A percentile compares a stretch with the other conserved stretches of the same genome.
phyloP scores from a whole-genome alignment of 176 grass and related monocot genomes.

The Microstegium vimineum region DNA sequence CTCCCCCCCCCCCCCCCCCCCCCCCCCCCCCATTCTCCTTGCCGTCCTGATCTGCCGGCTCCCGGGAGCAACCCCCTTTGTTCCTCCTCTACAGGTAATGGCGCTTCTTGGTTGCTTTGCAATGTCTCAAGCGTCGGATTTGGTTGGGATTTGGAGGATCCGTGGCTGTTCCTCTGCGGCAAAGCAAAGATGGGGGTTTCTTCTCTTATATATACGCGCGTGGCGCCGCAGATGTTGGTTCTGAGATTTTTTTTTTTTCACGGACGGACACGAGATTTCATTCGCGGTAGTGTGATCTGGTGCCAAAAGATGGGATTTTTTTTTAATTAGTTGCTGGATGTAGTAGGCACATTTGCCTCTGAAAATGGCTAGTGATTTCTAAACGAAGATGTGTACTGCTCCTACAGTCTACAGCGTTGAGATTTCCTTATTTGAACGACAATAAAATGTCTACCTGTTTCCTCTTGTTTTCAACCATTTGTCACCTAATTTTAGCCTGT shows the following conservation, averaged over 20 bases:
- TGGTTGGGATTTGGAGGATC: background rate
- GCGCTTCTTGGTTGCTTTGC: background rate
- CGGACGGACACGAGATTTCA: background rate
- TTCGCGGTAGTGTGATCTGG: background rate
- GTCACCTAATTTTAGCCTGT: background rate
- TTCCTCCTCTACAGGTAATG: conserved; percentile 15
- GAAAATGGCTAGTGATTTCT: background rate
- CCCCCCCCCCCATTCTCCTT: background rate
- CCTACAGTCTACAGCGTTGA: background rate
- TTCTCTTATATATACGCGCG: background rate
- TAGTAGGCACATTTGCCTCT: background rate
- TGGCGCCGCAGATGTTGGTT: background rate
- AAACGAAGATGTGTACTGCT: background rate
- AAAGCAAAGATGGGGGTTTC: conserved; percentile 6
- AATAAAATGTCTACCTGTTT: no score
- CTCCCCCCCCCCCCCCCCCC: no score
- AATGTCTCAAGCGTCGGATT: background rate
- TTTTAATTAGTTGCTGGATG: background rate
- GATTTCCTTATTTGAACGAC: background rate
- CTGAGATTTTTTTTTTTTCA: background rate
- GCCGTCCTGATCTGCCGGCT: conserved; percentile 3
- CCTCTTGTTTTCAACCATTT: background rate
- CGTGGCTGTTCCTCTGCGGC: background rate
- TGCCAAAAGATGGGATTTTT: background rate
- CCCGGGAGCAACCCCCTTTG: background rate